These are phyloP conservation scores for Gaeumannomyces sp. DNA, from an alignment of 2,329 filamentous ascomycete species.

Conservation along the genomic window DNA sequence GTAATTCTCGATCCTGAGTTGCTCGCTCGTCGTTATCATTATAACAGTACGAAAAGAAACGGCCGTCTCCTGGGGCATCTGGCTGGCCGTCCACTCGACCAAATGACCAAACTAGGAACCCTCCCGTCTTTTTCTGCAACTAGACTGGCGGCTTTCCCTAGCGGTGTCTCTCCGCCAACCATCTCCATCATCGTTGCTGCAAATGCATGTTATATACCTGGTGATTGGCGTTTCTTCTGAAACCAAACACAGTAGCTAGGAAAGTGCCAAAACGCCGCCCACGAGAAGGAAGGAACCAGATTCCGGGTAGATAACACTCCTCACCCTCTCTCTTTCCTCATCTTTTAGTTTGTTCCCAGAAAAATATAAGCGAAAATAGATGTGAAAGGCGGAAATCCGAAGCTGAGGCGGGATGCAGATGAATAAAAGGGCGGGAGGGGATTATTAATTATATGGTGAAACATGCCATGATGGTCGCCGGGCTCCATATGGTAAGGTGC, in stretches of 20 bases:
- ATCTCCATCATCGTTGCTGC: background rate
- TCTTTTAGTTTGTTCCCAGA: background rate
- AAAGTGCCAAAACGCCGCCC: conserved; percentile 1
- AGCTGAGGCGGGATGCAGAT: background rate
- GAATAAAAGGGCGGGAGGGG: background rate
- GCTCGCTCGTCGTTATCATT: conserved; percentile 1
- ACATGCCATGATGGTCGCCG: background rate
- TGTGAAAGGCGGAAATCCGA: background rate
- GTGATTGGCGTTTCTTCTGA: background rate
- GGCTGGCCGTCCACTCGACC: background rate
- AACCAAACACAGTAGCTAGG: background rate
- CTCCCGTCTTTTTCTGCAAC: background rate
- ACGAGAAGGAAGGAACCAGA: background rate
- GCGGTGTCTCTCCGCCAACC: background rate
- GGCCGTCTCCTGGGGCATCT: background rate
- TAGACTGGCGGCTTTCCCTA: background rate
- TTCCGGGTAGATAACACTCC: background rate
- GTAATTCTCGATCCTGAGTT: background rate
- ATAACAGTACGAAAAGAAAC: background rate
- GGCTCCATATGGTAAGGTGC: background rate
- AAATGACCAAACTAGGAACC: background rate
- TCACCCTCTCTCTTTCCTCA: background rate
- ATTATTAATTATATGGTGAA: background rate
- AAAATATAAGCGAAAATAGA: background rate
- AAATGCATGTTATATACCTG: background rate